phyloP scores from a whole-genome alignment of 768 basidiomycete genomes.

The Terana coerulea region DNA sequence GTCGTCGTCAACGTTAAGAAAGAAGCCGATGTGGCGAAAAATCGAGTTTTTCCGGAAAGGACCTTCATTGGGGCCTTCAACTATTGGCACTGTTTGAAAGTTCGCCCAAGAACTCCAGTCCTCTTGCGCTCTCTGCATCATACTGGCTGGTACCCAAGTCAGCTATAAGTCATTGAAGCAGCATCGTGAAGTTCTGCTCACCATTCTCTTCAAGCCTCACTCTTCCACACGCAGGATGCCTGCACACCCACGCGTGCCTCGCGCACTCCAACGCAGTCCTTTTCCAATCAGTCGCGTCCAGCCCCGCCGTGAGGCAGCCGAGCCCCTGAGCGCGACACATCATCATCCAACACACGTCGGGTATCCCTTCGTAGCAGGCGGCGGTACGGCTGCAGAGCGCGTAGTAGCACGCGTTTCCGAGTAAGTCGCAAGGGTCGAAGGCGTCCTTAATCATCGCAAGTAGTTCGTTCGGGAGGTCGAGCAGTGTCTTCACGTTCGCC shows the following conservation, averaged over 20 bases:
- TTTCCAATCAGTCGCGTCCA: not conserved
- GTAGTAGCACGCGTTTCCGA: not conserved
- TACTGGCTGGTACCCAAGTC: too few species aligned
- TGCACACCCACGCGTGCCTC: not conserved
- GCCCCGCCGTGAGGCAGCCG: not conserved
- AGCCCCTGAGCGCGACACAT: not conserved
- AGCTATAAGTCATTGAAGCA: too few species aligned
- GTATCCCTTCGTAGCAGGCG: not conserved
- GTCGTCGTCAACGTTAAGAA: too few species aligned
- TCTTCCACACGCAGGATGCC: not conserved
- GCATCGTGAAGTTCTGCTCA: not conserved
- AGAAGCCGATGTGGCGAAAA: not conserved
- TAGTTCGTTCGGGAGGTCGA: conserved; percentile 2
- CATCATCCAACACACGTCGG: not conserved
- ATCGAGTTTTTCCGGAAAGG: not conserved
- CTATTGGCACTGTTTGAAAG: not conserved
- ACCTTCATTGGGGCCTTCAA: not conserved
- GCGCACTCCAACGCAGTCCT: not conserved
- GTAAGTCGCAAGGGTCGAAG: not conserved
- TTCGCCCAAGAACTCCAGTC: not conserved
- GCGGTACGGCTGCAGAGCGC: not conserved
- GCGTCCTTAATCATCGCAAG: not conserved
- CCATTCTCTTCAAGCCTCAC: not conserved
- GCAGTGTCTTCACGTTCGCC: too few species aligned
- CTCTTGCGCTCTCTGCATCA: not conserved